Evolutionary conservation across 1,284 basidiomycete genomes (phyloP), one percentile per base, ranked within the genome.

Genomic region (Megacollybia platyphylla): DNA sequence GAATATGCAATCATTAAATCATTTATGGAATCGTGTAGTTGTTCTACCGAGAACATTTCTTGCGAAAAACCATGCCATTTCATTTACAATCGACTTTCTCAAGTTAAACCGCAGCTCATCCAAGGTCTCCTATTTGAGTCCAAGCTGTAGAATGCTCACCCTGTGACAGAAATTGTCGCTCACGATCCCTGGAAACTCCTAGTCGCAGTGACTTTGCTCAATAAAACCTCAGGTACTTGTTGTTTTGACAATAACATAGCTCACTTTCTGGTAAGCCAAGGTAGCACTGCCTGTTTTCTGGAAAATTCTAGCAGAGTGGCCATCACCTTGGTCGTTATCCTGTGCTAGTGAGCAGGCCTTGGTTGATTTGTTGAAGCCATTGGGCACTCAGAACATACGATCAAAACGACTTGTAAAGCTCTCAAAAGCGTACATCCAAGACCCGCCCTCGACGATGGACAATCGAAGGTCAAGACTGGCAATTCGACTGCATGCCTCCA

Each of bases 211-310:
- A 73, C 64, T 20, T 58, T 78, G 4, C 61, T 78, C 7, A 77
- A 78, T 52, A 74, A 73, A 54, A 76, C 76, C 0, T 53, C 64
- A 0, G 73, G 69, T 24, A 24, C 5, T 24, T 24, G 20, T 24
- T 24, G 5, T 4, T 24, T 24, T 24, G 20, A n/a, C 3, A 24
- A 24, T 24, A 5, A 24, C 5, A 24, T 24, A 24, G 20, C 20
- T 24, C 20, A 24, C 20, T 24, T 24, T 24, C 5, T 24, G 20
- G 20, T 24, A 24, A 24, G 31, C 31, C n/a, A 67, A 58, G 49
- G 50, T 62, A 18, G 68, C 74, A 7, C 62, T 77, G 20, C 74
- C 74, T 2, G 57, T 71, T 5, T 79, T 82, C 52, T 72, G 68
- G 63, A 52, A 60, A 13, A 57, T 83, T 27, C 52, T 77, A 4